Evolutionary conservation across 1,284 basidiomycete genomes (phyloP).

Genomic region (Tylopilus orsonianus): DNA sequence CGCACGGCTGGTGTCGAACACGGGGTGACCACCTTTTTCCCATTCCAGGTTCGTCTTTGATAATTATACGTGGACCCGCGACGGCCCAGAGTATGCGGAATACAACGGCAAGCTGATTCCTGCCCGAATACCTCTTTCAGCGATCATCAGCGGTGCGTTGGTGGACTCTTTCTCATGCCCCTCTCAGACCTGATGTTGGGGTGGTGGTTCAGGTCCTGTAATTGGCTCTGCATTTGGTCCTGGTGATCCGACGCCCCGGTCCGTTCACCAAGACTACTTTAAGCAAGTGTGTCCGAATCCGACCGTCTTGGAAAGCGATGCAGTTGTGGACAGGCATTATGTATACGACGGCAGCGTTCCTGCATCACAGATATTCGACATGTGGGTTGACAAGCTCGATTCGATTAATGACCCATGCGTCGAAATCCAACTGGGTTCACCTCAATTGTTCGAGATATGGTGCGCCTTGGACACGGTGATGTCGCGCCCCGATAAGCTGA

Average conservation of each 20-base stretch:
- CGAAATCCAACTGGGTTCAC: slow-evolving; percentile 35
- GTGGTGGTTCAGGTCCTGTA: slow-evolving; percentile 33
- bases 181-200: neutral
- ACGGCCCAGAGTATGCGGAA: slow-evolving; percentile 32
- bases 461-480: slow-evolving; percentile 23
- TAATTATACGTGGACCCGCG: slow-evolving; percentile 40
- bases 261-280: slow-evolving; percentile 47
- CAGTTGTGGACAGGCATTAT: slow-evolving; percentile 25
- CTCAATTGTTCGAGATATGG: slow-evolving; percentile 47
- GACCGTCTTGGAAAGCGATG: slow-evolving; percentile 29
- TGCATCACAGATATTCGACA: slow-evolving; percentile 35
- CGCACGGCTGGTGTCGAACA: neutral
- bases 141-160: slow-evolving; percentile 39
- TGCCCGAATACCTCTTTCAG: slow-evolving; percentile 43
- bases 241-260: slow-evolving; percentile 35
- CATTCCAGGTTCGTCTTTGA: slow-evolving; percentile 41
- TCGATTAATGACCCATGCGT: slow-evolving; percentile 44
- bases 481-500: slow-evolving; percentile 3
- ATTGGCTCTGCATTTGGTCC: slow-evolving; percentile 36
- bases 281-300: slow-evolving; percentile 42
- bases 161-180: neutral
- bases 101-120: slow-evolving; percentile 43
- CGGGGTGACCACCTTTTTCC: neutral
- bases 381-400: slow-evolving; percentile 41
- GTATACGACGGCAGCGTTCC: slow-evolving; percentile 25